Base-by-base conservation (phyloP, 2,329 filamentous ascomycete species). In the Epichloe glyceriae region DNA sequence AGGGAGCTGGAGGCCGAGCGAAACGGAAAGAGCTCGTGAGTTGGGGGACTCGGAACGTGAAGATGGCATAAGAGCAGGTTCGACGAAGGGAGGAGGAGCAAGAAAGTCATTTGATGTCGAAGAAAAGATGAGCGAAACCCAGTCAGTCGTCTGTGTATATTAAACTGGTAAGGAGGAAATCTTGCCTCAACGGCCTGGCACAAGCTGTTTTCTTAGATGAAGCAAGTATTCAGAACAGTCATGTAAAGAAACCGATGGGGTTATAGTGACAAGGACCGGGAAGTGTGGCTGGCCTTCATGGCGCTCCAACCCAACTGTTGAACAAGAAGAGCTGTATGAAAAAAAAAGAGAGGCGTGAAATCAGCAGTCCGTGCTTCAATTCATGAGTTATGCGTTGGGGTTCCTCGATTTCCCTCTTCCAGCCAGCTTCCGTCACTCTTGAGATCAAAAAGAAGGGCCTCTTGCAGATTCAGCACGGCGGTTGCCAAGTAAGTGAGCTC, bases 1-100 rank as follows among this genome's bases (percentile, higher is more conserved):
- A 77, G 84, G 67, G 93, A 98, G 70, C 71, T 98, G 62, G 93
- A 95, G 72, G 83, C 82, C 39, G 89, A 95, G 74, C 52, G 56
- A 19, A 39, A 43, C 14, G 49, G 33, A 30, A 53, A 50, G 38
- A 37, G 35, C 10, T 46, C 46, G 39, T 53, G 38, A 50, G 51
- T 26, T 4, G 6, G 20, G 20, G 22, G 22, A 15, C 6, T 8
- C 20, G 19, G 3, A 22, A 22, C 2, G 14, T 12, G 3, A 30
- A 22, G 37, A 30, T 30, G 34, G 34, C 51, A 53, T 52, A 52
- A 37, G 34, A 20, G 48, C 40, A 19, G 17, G 10, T 35, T 35
- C 12, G 12, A 10, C 5, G 42, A 44, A n/a, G 15, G 14, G 17
- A n/a, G 33, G n/a, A 30, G 17, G 19, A n/a, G 17, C 6, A 34